Evolutionary conservation across 2,329 filamentous ascomycete species (phyloP).

Genomic region (Sodiomyces alkalinus): DNA sequence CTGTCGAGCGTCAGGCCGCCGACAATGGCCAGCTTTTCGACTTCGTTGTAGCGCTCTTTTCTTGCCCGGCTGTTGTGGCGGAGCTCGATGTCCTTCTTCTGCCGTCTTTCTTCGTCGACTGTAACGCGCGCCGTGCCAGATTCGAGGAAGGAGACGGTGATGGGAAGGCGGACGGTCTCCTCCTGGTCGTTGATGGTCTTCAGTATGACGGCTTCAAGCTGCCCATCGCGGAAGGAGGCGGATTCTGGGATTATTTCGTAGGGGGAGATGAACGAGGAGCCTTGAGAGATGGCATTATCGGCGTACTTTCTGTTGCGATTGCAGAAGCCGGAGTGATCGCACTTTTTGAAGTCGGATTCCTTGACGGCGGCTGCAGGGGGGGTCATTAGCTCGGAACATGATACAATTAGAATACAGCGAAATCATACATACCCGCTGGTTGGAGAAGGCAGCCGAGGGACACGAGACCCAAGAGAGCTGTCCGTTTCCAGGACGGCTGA

Average conservation of each 20-base stretch:
- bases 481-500: slow-evolving; percentile 49
- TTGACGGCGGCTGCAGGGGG: slow-evolving; percentile 59
- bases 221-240: slow-evolving; percentile 61
- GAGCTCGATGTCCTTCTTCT: slow-evolving; percentile 78
- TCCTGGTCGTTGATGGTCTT: slow-evolving; percentile 56
- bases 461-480: slow-evolving; percentile 44
- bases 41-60: slow-evolving; percentile 92
- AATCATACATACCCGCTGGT: slow-evolving; percentile 48
- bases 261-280: slow-evolving; percentile 59
- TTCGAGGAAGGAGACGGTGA: slow-evolving; percentile 78
- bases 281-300: slow-evolving; percentile 53
- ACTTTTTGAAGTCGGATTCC: slow-evolving; percentile 94
- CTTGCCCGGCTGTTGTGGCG: slow-evolving; percentile 69
- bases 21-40: slow-evolving; percentile 71
- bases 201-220: slow-evolving; percentile 64
- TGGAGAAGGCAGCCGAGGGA: slow-evolving; percentile 45
- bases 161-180: slow-evolving; percentile 62
- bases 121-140: slow-evolving; percentile 78
- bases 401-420: too few relatives aligned
- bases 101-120: slow-evolving; percentile 80
- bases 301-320: slow-evolving; percentile 86
- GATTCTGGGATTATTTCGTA: slow-evolving; percentile 63
- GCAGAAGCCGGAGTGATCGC: slow-evolving; percentile 91
- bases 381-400: slow-evolving; percentile 3
- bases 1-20: slow-evolving; percentile 63